A percentile compares a stretch with the other conserved stretches of the same genome.
Conservation (phyloP, 108 stramenopile species). For the Skeletonema tropicum region DNA sequence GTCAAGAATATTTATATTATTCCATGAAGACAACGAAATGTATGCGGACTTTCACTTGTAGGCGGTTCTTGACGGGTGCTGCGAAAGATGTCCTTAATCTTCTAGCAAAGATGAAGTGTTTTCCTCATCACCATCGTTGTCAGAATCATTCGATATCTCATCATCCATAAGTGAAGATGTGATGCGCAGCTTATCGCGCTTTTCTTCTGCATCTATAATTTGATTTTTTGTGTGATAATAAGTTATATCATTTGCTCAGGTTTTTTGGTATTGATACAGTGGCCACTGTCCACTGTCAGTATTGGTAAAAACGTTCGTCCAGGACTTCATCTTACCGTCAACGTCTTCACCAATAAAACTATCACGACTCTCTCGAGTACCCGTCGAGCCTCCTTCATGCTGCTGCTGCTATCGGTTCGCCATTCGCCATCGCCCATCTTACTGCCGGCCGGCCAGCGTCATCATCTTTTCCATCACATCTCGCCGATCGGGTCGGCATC, state of each 20-base stretch:
- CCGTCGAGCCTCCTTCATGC: background rate
- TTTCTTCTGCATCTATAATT: constrained; percentile 2
- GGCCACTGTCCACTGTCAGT: background rate
- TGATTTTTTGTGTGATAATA: background rate
- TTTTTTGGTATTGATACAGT: background rate
- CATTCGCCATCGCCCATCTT: background rate
- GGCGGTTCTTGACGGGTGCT: background rate
- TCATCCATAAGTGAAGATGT: constrained; percentile 7
- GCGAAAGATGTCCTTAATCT: background rate
- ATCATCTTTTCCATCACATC: no score
- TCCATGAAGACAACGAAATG: background rate
- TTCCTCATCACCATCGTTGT: background rate
- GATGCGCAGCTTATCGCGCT: background rate
- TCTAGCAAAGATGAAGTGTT: background rate
- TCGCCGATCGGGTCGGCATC: no score
- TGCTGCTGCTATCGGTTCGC: background rate
- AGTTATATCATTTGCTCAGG: background rate
- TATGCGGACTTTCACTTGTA: background rate
- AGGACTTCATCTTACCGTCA: background rate
- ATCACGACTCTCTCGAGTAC: background rate
- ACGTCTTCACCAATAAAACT: background rate
- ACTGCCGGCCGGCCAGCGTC: no score
- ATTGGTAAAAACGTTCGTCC: background rate
- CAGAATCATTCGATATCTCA: background rate
- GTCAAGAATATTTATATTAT: background rate